Conservation (phyloP, 1,139 yeast genomes). For the Taiozyma sp. region DNA sequence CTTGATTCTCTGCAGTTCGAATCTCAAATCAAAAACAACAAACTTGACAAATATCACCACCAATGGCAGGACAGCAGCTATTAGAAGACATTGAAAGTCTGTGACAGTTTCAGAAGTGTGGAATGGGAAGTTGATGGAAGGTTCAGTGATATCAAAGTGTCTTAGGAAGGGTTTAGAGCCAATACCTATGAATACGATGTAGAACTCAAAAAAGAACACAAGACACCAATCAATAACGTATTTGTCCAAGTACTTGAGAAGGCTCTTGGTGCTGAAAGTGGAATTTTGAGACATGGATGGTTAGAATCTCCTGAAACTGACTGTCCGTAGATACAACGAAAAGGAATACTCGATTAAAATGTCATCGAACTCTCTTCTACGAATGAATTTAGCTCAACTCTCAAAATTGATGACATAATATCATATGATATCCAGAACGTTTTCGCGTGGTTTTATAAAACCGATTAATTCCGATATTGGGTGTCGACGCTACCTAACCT, state of each 20-base stretch:
- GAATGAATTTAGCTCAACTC: too few relatives aligned
- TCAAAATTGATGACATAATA: background rate
- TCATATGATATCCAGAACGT: background rate
- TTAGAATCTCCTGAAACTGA: background rate
- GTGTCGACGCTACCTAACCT: too few relatives aligned
- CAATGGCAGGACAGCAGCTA: conserved; percentile 7
- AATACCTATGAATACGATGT: background rate
- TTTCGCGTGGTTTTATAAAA: background rate
- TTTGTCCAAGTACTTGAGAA: background rate
- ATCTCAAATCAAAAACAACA: background rate
- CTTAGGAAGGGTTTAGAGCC: conserved; percentile 3
- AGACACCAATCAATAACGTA: conserved; percentile 1
- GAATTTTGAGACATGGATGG: background rate
- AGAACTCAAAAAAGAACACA: background rate
- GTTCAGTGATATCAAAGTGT: conserved; percentile 5
- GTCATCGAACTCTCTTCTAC: background rate
- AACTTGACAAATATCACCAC: conserved; percentile 1
- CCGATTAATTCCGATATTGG: background rate
- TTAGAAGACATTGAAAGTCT: conserved; percentile 3
- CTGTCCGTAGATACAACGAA: background rate
- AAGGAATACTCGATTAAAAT: background rate
- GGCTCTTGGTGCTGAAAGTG: background rate
- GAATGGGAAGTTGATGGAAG: conserved; percentile 9
- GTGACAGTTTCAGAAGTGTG: conserved; percentile 5
- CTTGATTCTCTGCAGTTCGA: conserved; percentile 4